Conservation (phyloP, 352 stramenopile species). For the Globisporangium okanoganense region DNA sequence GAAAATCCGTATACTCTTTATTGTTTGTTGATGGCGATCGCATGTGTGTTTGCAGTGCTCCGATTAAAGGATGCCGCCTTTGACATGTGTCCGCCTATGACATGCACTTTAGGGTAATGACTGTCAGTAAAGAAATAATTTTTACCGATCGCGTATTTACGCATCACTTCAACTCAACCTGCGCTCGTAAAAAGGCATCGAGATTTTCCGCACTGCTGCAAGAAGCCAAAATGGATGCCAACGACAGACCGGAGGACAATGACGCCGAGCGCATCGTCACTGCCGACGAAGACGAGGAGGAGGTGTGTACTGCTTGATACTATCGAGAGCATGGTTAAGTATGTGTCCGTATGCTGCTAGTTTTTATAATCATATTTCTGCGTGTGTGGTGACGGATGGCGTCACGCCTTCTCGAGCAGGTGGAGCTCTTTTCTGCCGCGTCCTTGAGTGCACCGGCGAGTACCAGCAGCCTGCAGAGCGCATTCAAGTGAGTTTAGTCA, state of each 20-base stretch:
- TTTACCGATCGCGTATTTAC: too few species aligned
- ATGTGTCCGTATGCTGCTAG: neutral
- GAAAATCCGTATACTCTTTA: too few species aligned
- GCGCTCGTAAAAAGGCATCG: too few species aligned
- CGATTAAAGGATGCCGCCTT: too few species aligned
- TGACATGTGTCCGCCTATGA: too few species aligned
- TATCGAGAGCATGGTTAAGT: neutral
- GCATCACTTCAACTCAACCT: too few species aligned
- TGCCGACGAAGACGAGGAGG: constrained; percentile 16
- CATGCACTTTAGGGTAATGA: too few species aligned
- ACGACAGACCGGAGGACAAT: neutral
- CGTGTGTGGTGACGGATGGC: neutral
- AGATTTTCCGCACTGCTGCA: too few species aligned
- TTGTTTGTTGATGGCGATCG: too few species aligned
- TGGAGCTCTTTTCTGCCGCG: constrained; percentile 26
- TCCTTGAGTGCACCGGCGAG: constrained; percentile 1
- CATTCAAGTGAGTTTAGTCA: constrained; percentile 1
- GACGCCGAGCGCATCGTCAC: neutral
- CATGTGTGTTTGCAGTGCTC: too few species aligned
- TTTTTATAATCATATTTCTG: neutral
- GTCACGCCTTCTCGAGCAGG: constrained; percentile 7
- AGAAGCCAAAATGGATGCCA: constrained; percentile 10
- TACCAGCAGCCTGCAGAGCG: constrained; percentile 2
- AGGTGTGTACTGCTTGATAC: constrained; percentile 6
- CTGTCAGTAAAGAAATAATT: too few species aligned